A percentile compares a stretch with the other conserved stretches of the same genome.
Evolutionary conservation across 176 grass and related monocot species (phyloP).

Genomic region (Phyllostachys edulis): DNA sequence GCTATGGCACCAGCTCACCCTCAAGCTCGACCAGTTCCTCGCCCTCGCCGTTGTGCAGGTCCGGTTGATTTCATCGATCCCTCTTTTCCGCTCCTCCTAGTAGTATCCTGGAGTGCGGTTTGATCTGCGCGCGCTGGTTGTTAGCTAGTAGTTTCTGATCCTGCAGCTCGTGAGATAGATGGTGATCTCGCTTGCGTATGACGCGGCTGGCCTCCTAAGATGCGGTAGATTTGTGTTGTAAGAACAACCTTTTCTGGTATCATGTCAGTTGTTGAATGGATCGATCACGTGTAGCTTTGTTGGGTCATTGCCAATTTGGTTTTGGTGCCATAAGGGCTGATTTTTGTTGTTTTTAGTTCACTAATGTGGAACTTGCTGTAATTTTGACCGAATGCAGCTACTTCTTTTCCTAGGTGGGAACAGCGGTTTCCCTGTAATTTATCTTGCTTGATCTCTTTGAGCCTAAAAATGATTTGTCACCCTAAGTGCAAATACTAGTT

Average conservation of each 20-base stretch:
- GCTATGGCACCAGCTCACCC: conserved; percentile 85
- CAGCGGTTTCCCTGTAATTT: not conserved
- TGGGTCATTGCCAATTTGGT: not conserved
- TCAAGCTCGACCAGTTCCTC: conserved; percentile 93
- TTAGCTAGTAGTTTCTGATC: not conserved
- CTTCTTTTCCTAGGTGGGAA: not conserved
- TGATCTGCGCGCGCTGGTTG: conserved; percentile 9
- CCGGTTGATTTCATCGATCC: not conserved
- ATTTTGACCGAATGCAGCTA: not conserved
- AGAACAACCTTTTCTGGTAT: not conserved
- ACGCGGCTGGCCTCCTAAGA: not conserved
- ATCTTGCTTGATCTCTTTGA: not conserved
- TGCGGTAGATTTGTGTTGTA: not conserved
- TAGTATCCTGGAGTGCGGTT: not conserved
- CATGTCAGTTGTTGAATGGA: not conserved
- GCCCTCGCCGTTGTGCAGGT: conserved; percentile 74
- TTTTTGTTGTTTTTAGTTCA: not conserved
- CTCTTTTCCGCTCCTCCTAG: not conserved
- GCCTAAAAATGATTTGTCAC: not conserved
- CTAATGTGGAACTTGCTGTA: not conserved
- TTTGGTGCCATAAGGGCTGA: not conserved
- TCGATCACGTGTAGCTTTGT: not conserved
- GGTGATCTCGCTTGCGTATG: not conserved
- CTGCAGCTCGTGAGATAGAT: not conserved
- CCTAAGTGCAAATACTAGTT: not conserved